These are phyloP conservation scores for Magnolia officinalis DNA, from an alignment of 164 flowering plant genomes.

Conservation along the genomic window DNA sequence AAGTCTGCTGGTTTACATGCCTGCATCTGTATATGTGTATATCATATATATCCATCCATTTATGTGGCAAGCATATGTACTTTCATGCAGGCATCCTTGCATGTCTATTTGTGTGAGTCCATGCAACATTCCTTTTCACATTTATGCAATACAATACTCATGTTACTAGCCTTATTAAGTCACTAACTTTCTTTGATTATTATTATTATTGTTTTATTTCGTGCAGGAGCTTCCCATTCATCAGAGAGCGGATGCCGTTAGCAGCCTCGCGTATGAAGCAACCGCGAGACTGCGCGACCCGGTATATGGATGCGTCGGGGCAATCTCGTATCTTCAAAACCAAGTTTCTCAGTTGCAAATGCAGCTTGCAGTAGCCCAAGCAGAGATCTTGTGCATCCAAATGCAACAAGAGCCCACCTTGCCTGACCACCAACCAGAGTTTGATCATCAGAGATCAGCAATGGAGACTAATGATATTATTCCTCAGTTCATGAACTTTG, in stretches of 20 bases:
- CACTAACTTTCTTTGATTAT: background rate
- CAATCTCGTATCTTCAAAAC: conserved; percentile 67
- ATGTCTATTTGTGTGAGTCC: too few species aligned
- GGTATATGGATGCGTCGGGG: conserved; percentile 75
- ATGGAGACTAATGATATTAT: conserved; percentile 24
- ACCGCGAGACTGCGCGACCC: conserved; percentile 68
- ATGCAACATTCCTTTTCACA: background rate
- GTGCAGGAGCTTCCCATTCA: conserved; percentile 54
- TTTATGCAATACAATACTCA: background rate
- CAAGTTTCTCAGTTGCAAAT: conserved; percentile 70
- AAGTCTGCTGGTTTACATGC: too few species aligned
- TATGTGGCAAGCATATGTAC: too few species aligned
- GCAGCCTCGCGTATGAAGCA: conserved; percentile 68
- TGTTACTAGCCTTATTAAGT: background rate
- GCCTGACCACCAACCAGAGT: conserved; percentile 17
- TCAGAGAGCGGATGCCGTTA: conserved; percentile 65
- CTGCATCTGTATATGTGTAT: too few species aligned
- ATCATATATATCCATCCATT: too few species aligned
- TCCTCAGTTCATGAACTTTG: conserved; percentile 46
- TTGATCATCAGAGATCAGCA: conserved; percentile 31
- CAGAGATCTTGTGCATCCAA: conserved; percentile 77
- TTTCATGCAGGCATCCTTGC: too few species aligned
- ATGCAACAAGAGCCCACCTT: conserved; percentile 58
- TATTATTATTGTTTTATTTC: too few species aligned
- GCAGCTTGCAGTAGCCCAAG: conserved; percentile 77